Base-by-base conservation (phyloP, 768 basidiomycete species). In the Hypholoma fasciculare region DNA sequence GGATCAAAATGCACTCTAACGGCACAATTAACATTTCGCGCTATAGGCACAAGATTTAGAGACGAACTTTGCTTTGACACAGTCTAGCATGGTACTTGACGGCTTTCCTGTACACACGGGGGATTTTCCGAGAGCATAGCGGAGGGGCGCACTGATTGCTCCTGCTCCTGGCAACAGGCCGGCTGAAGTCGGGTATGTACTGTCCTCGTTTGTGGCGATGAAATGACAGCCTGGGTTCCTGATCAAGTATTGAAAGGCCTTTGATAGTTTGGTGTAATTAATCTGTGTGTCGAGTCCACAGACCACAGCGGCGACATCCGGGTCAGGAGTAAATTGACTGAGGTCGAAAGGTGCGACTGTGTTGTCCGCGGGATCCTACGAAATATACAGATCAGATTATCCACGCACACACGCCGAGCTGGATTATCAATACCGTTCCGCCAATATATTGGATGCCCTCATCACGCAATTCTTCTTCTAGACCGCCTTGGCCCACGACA, bases 231-330 rank as follows among this genome's bases (percentile, higher is more conserved):
- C 87, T 17, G 86, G 81, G 73, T 92, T 89, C n/a, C 85, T 83
- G 40, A 83, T 86, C 51, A 98, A 80, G 72, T 96, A 96, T 67
- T 90, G 86, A 74, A 92, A 93, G 4, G 94, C 97, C 73, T 94
- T 96, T 11, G 89, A 90, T 53, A 93, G 77, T 75, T 99, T 99
- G 54, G 90, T 93, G 76, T 98, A 99, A 74, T 93, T 97, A 69
- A 97, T 81, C 63, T 80, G 77, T 20, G 81, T 82, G 73, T 98
- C 96, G 23, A 96, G 82, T 1, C 96, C 96, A 69, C 94, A 96
- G n/a, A 98, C 79, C 13, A 99, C 96, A 9, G 92, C 96, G n/a
- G 82, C 90, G 51, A 99, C 86, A 52, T 81, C 76, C 7, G 89
- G 85, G 70, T 98, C 96, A 5, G 83, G 74, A 2, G 78, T 80